Conservation (phyloP, 2,329 filamentous ascomycete genomes). For the Macrophomina phaseolina region DNA sequence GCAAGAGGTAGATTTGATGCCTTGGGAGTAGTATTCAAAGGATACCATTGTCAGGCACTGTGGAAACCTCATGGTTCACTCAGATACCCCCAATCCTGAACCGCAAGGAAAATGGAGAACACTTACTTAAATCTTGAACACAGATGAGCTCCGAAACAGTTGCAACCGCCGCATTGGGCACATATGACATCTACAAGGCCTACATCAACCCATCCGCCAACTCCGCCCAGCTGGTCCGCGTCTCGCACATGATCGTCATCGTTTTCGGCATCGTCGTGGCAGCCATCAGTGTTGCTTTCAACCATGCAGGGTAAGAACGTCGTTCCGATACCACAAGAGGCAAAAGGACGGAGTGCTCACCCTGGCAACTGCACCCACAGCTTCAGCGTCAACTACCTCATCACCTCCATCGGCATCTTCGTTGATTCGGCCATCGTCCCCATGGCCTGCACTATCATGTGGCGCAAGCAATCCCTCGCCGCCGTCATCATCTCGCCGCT, state of each 20-base stretch:
- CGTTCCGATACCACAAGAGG: background rate
- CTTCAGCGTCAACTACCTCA: constrained; percentile 30
- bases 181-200: constrained; percentile 53
- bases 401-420: constrained; percentile 47
- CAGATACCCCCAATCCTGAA: no score
- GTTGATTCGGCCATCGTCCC: constrained; percentile 52
- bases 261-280: constrained; percentile 49
- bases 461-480: constrained; percentile 49
- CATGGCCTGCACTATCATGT: constrained; percentile 44
- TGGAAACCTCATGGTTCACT: no score
- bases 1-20: no score
- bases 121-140: background rate
- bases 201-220: constrained; percentile 47
- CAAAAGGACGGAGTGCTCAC: background rate
- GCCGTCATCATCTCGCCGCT: constrained; percentile 59
- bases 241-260: constrained; percentile 49
- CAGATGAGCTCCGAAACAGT: constrained; percentile 47
- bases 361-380: background rate
- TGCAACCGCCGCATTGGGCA: constrained; percentile 47
- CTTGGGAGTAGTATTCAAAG: no score
- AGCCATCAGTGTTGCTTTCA: constrained; percentile 40
- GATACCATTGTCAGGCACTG: no score
- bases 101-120: background rate
- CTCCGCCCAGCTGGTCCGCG: constrained; percentile 45
- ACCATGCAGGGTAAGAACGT: constrained; percentile 10